Evolutionary conservation across 208 protist species (phyloP).

Genomic region (Vickermania ingenoplastis): DNA sequence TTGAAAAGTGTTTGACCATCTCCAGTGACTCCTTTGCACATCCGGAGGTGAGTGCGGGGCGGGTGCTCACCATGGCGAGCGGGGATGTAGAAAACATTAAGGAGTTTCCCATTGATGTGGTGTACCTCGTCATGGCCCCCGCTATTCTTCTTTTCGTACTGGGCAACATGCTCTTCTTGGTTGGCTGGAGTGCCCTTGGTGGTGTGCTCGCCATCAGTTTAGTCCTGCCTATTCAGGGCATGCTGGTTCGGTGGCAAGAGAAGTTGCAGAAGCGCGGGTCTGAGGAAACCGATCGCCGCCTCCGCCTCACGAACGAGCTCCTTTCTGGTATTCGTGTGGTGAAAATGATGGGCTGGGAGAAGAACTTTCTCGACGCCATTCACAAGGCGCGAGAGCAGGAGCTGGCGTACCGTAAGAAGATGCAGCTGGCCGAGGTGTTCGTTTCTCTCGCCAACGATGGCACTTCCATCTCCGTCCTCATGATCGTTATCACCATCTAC

Average conservation of each 20-base stretch:
- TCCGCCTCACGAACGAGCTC: conserved; percentile 74
- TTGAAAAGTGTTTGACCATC: conserved; percentile 49
- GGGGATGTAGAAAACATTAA: conserved; percentile 46
- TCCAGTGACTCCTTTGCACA: conserved; percentile 11
- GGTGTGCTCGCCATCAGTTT: conserved; percentile 37
- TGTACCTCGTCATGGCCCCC: conserved; percentile 36
- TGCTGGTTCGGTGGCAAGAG: conserved; percentile 14
- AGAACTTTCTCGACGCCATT: conserved; percentile 32
- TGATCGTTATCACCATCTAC: conserved; percentile 61
- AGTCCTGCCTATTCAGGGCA: conserved; percentile 33
- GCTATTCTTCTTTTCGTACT: conserved; percentile 27
- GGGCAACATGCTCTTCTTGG: conserved; percentile 15
- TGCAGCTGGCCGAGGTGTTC: conserved; percentile 23
- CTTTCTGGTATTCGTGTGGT: conserved; percentile 73
- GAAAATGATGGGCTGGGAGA: conserved; percentile 81
- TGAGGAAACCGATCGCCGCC: conserved; percentile 45
- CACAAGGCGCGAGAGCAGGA: conserved; percentile 30
- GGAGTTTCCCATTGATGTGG: conserved; percentile 34
- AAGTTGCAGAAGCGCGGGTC: conserved; percentile 8
- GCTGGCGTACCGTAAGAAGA: conserved; percentile 28
- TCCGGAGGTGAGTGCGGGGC: conserved; percentile 47
- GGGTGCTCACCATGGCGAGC: conserved; percentile 64
- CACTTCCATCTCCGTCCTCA: conserved; percentile 39
- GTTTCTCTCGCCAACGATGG: conserved; percentile 37
- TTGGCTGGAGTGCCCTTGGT: conserved; percentile 34